Evolutionary conservation across 2,329 filamentous ascomycete genomes (phyloP), one percentile per base, ranked within the genome.

Genomic region (Fusarium armeniacum): DNA sequence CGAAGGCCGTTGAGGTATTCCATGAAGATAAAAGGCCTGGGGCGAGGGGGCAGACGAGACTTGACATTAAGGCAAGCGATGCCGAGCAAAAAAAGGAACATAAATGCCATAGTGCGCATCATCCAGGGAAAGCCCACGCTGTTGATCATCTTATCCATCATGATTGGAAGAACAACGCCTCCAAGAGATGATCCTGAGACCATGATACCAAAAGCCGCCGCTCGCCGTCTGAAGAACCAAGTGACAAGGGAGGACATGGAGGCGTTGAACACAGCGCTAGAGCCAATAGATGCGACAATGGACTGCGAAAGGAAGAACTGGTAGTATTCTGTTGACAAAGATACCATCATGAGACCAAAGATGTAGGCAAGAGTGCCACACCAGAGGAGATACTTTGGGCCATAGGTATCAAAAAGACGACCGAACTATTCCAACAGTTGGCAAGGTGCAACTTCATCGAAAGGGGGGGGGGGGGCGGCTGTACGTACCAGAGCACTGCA

Each of bases 331-430:
- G 69, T 76, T 6, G 80, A 79, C 12, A 91, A 78, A 18, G 84
- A 87, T 0, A 85, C 82, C 87, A 91, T 90, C 87, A 91, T 90
- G 20, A 91, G 77, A 26, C 87, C 86, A 46, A 91, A 86, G 65
- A 91, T 82, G 76, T 90, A 87, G 60, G 86, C 76, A 62, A 89
- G 71, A 6, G 83, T 84, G 32, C 89, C 89, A 53, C 78, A 71
- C 20, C 85, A 65, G 16, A 91, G 79, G 6, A 92, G 80, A 62
- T 82, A 86, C 40, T 83, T 83, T 1, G 90, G 89, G 3, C 91
- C 91, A 67, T 87, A 87, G 67, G 83, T 86, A 76, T 93, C 91
- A 71, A 87, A 91, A 13, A 91, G 47, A 41, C 85, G 87, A 2
- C 91, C 91, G 52, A 81, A 89, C 60, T 56, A 9, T 18, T 15